Evolutionary conservation across 2,329 filamentous ascomycete genomes (phyloP).

Genomic region (Colletotrichum sublineola): DNA sequence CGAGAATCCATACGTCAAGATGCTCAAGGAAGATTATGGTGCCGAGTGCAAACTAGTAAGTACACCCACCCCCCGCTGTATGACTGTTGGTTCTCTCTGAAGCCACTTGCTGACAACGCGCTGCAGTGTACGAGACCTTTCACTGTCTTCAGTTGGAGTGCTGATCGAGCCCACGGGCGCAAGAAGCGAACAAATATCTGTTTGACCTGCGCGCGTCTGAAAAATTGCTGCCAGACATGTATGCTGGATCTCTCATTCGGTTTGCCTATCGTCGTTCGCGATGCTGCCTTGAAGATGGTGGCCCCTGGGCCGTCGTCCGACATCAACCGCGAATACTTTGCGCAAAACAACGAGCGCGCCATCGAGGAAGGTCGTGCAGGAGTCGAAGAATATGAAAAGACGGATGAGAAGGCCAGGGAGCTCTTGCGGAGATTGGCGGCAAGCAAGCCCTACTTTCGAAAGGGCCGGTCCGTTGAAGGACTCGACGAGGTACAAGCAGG

Average conservation of each 20-base stretch:
- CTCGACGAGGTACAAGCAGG: slow-evolving; percentile 46
- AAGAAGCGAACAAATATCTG: slow-evolving; percentile 97
- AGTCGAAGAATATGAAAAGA: slow-evolving; percentile 94
- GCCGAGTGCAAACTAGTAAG: slow-evolving; percentile 80
- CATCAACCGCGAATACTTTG: slow-evolving; percentile 97
- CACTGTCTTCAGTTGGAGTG: slow-evolving; percentile 95
- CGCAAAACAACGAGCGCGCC: slow-evolving; percentile 95
- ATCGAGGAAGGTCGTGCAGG: slow-evolving; percentile 91
- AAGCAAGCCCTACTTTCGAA: slow-evolving; percentile 95
- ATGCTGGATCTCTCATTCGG: slow-evolving; percentile 98
- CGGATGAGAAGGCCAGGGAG: slow-evolving; percentile 95
- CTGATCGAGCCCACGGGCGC: slow-evolving; percentile 86
- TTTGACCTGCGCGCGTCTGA: slow-evolving; percentile 94
- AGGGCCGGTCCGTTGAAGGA: slow-evolving; percentile 81
- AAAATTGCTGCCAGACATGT: slow-evolving; percentile 99
- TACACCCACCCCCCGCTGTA: not conserved
- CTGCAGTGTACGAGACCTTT: slow-evolving; percentile 87
- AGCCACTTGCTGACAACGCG: slow-evolving; percentile 42
- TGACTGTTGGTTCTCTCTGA: not conserved
- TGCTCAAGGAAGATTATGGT: slow-evolving; percentile 97
- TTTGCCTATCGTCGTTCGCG: slow-evolving; percentile 91
- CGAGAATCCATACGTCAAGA: slow-evolving; percentile 97
- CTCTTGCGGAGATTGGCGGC: slow-evolving; percentile 86
- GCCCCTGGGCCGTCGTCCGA: slow-evolving; percentile 91
- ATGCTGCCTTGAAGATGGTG: slow-evolving; percentile 98